phyloP scores from a whole-genome alignment of 345 rosid species.

The Linum lewisii region DNA sequence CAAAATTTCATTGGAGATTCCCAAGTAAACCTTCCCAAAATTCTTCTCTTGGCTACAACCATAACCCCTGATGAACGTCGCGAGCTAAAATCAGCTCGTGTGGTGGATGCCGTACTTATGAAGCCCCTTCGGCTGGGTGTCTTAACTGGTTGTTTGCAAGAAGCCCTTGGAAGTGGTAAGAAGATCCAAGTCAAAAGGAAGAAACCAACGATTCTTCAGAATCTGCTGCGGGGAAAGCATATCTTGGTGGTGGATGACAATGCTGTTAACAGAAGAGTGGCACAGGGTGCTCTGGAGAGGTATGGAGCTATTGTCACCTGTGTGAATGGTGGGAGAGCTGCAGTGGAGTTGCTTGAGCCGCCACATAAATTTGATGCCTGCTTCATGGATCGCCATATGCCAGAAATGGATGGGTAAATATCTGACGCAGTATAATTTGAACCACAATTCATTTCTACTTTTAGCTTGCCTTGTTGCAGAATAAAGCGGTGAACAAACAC shows the following conservation, averaged over 20 bases:
- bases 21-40: slow-evolving; percentile 26
- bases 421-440: background rate
- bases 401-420: slow-evolving; percentile 88
- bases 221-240: slow-evolving; percentile 44
- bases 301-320: slow-evolving; percentile 77
- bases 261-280: slow-evolving; percentile 77
- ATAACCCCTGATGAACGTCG: slow-evolving; percentile 28
- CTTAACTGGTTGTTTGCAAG: slow-evolving; percentile 61
- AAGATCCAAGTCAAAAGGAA: slow-evolving; percentile 36
- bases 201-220: slow-evolving; percentile 39
- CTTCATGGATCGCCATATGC: slow-evolving; percentile 98
- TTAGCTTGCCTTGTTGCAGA: too few relatives aligned
- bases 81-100: slow-evolving; percentile 45
- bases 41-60: slow-evolving; percentile 47
- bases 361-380: slow-evolving; percentile 85
- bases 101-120: slow-evolving; percentile 44
- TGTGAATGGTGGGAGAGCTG: slow-evolving; percentile 68
- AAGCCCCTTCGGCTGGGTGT: slow-evolving; percentile 71
- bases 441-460: background rate
- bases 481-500: too few relatives aligned
- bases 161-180: slow-evolving; percentile 49
- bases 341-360: slow-evolving; percentile 56
- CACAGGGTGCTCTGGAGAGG: slow-evolving; percentile 76
- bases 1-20: slow-evolving; percentile 21
- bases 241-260: slow-evolving; percentile 94